These are phyloP conservation scores for Cyclotella kingstonii DNA, from an alignment of 108 stramenopile species.

Conservation along the genomic window DNA sequence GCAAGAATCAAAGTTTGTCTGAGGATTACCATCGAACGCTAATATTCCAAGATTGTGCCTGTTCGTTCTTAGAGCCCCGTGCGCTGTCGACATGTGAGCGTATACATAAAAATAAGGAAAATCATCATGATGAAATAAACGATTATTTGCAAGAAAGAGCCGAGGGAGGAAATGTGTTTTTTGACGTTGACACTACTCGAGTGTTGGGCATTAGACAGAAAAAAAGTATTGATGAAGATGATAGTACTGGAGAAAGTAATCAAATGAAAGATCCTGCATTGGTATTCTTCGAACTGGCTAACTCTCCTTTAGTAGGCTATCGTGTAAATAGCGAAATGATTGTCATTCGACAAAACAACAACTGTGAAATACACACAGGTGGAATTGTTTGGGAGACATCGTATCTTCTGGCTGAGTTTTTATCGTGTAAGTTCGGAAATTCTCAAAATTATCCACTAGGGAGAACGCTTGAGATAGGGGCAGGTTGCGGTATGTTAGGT, in stretches of 20 bases:
- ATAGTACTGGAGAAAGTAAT: not conserved
- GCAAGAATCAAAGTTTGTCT: too few species aligned
- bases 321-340: constrained; percentile 39
- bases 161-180: too few species aligned
- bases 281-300: constrained; percentile 70
- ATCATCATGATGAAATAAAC: too few species aligned
- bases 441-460: constrained; percentile 14
- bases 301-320: constrained; percentile 56
- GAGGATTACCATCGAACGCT: too few species aligned
- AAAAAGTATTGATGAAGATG: not conserved
- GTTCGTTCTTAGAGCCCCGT: too few species aligned
- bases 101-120: too few species aligned
- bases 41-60: too few species aligned
- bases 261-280: constrained; percentile 17
- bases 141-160: too few species aligned
- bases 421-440: constrained; percentile 18
- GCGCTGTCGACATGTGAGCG: too few species aligned
- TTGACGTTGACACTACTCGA: too few species aligned
- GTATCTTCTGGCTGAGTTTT: constrained; percentile 44
- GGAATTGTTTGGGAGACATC: constrained; percentile 82
- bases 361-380: constrained; percentile 60
- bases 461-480: constrained; percentile 53
- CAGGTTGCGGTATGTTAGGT: constrained; percentile 67
- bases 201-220: too few species aligned
- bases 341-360: constrained; percentile 52